These are phyloP conservation scores for Carex arenaria DNA, from an alignment of 202 grass and related monocot genomes.

Conservation along the genomic window DNA sequence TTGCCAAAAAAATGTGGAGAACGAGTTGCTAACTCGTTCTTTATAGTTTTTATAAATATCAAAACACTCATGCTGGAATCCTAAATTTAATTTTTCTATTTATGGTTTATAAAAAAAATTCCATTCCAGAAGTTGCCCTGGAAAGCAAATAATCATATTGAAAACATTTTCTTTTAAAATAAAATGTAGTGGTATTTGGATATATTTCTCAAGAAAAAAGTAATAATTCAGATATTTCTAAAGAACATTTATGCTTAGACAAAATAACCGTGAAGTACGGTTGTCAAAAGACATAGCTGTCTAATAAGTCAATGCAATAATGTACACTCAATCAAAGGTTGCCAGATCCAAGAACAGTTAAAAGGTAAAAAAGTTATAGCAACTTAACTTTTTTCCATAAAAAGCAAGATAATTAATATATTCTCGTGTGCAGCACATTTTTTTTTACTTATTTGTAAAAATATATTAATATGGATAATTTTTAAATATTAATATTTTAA, in stretches of 20 bases:
- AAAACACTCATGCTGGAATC: too few relatives aligned
- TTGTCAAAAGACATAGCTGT: conserved; percentile 10
- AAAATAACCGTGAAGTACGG: conserved; percentile 10
- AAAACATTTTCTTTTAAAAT: neutral
- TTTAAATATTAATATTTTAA: too few relatives aligned
- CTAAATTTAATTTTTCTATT: too few relatives aligned
- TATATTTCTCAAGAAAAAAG: neutral
- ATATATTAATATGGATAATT: neutral
- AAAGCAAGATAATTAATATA: conserved; percentile 9
- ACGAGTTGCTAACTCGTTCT: too few relatives aligned
- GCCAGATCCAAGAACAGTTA: conserved; percentile 2
- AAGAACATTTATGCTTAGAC: neutral
- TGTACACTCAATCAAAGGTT: neutral
- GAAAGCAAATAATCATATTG: neutral
- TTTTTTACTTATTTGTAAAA: too few relatives aligned
- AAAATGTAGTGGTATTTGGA: neutral
- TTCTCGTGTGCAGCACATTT: neutral
- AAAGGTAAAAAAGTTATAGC: neutral
- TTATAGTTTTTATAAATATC: too few relatives aligned
- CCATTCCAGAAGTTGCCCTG: neutral
- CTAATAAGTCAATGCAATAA: conserved; percentile 9
- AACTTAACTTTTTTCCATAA: neutral
- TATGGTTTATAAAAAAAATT: too few relatives aligned
- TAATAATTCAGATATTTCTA: neutral
- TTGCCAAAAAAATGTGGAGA: too few relatives aligned